Evolutionary conservation across 225 moss, liverwort and hornwort genomes (phyloP), one percentile per base, ranked within the genome.

Genomic region (Marchantia paleacea): DNA sequence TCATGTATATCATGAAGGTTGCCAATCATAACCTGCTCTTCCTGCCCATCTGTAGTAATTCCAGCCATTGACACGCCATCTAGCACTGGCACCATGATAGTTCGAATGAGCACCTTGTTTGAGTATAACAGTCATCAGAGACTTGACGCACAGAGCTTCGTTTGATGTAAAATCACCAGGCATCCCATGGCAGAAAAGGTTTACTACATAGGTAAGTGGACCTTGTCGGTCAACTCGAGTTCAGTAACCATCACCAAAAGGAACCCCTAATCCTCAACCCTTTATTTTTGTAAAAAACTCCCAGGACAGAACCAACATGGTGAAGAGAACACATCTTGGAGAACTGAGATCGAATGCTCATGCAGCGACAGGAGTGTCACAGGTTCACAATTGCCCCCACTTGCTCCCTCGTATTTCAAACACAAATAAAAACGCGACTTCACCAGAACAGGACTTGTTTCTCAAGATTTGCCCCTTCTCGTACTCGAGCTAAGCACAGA

Each of bases 11-110:
- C 86, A 47, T 73, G 82, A 65, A 78, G 79, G 85, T 87, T 91
- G 29, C 89, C 93, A 81, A 80, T 81, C 92, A 95, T 94, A 55
- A 92, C 89, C 89, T 97, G 97, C 87, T 99, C 94, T 86, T 97
- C 96, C 83, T 97, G 96, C 71, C 97, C 93, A 81, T 93, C 94
- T 80, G 83, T 84, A 16, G 82, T 81, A 62, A 84, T 83, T 73
- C 75, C 83, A 55, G 49, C 78, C 90, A 90, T 94, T 72, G 89
- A 80, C 79, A 90, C 91, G 79, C 94, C 91, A 83, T 91, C 91
- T 50, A 89, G 85, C 78, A 92, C 96, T 94, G 90, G 75, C 70
- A 84, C 30, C 28, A 82, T 25, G 75, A 75, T 64, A 61, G 61
- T 69, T 25, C 71, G 48, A 11, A 30, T 75, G 75, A 75, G 75